Evolutionary conservation across 176 grass and related monocot genomes (phyloP), one percentile per base, ranked within the genome.

Genomic region (Musa itinerans): DNA sequence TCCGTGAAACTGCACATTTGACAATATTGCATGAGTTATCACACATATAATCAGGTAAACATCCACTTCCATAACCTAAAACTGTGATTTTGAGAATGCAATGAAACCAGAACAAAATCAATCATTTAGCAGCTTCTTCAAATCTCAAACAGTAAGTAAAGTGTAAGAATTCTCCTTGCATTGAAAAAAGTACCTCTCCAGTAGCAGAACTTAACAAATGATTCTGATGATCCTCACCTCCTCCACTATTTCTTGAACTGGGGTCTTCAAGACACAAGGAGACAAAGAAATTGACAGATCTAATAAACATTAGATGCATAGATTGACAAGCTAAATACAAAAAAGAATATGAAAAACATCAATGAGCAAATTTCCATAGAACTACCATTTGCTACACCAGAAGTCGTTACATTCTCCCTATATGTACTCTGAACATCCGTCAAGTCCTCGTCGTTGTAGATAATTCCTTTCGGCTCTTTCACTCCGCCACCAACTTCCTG

Each of bases 401-500:
- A 57, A 50, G 4, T 27, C 12, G 24, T 70, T 9, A 54, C 4
- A 27, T 70, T 58, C 9, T 57, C 24, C 17, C 6, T 22, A 14
- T 11, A 54, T 10, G 25, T 69, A 59, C 16, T 49, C 53, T 14
- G 50, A 17, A 66, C 0, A 29, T 52, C 57, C 34, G 25, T 71
- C 25, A 23, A 65, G 27, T 63, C 23, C 14, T 51, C 55, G 52
- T 80, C 78, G 13, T 80, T 64, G 21, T 65, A 65, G 1, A 80
- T 58, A 63, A 53, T 57, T 80, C 78, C 78, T 13, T 59, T 65
- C 1, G 50, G 78, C 23, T 26, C 52, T 53, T 52, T 63, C 16
- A 72, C 9, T 79, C 54, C 69, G 9, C 15, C 57, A 34, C 51
- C 15, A 64, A 63, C 21, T 72, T 80, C 69, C 78, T 80, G 22